Conservation (phyloP, 805 yeast species). For the Geotrichum ghanense region DNA sequence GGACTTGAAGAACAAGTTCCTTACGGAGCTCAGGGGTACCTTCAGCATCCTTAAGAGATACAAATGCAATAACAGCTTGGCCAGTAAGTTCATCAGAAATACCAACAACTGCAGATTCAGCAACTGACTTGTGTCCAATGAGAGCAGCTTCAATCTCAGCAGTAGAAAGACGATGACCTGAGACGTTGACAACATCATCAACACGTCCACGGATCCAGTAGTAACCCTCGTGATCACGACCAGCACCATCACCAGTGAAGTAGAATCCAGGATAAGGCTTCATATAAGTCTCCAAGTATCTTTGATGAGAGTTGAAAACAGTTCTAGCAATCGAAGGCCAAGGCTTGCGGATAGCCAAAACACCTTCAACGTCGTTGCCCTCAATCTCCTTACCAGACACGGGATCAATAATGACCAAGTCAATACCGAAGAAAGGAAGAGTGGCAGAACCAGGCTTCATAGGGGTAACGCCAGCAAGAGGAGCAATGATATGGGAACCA, state of each 20-base stretch:
- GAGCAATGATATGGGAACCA: slow-evolving; percentile 90
- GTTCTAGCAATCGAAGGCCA: slow-evolving; percentile 99
- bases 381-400: slow-evolving; percentile 73
- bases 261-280: slow-evolving; percentile 88
- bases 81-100: slow-evolving; percentile 92
- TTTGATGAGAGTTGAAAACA: slow-evolving; percentile 76
- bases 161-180: slow-evolving; percentile 96
- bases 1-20: slow-evolving; percentile 75
- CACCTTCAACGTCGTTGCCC: slow-evolving; percentile 93
- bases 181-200: slow-evolving; percentile 95
- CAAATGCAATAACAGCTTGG: slow-evolving; percentile 94
- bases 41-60: slow-evolving; percentile 55
- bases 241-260: slow-evolving; percentile 99
- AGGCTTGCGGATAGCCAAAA: slow-evolving; percentile 73
- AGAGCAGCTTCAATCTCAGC: slow-evolving; percentile 95
- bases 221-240: slow-evolving; percentile 91
- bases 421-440: slow-evolving; percentile 91
- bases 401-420: slow-evolving; percentile 86
- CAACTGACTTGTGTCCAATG: slow-evolving; percentile 65
- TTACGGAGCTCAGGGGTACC: slow-evolving; percentile 35
- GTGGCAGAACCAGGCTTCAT: slow-evolving; percentile 97
- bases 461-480: slow-evolving; percentile 88
- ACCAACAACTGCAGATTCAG: slow-evolving; percentile 96
- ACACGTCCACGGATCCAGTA: slow-evolving; percentile 98
- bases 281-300: slow-evolving; percentile 85